These are phyloP conservation scores for Hymenoscyphus repandus DNA, from an alignment of 2,329 filamentous ascomycete species.

Conservation along the genomic window DNA sequence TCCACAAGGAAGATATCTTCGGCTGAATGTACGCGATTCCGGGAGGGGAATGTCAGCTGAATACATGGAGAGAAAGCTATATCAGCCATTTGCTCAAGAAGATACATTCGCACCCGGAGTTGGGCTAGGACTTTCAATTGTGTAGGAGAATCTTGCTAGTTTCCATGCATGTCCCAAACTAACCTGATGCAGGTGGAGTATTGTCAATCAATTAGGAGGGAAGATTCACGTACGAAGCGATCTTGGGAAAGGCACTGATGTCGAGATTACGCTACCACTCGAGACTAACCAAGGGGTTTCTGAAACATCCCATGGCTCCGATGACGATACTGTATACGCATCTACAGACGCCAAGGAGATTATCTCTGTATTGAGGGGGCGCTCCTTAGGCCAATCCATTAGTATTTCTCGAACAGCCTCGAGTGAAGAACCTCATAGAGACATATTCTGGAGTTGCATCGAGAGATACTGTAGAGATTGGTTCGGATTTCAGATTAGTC, in stretches of 20 bases:
- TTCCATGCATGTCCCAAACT: no score
- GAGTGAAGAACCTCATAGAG: conserved; percentile 1
- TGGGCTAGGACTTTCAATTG: conserved; percentile 47
- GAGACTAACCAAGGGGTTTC: conserved; percentile 7
- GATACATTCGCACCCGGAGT: conserved; percentile 49
- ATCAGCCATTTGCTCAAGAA: conserved; percentile 56
- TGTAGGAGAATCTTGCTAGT: neutral
- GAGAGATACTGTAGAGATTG: conserved; percentile 25
- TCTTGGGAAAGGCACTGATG: conserved; percentile 46
- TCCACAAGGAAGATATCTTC: conserved; percentile 1
- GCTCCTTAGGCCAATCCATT: conserved; percentile 16
- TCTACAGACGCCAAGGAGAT: conserved; percentile 13
- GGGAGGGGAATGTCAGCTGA: conserved; percentile 59
- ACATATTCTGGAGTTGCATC: conserved; percentile 22
- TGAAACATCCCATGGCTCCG: neutral
- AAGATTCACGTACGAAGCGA: conserved; percentile 52
- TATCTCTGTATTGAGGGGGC: conserved; percentile 14
- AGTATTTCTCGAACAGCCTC: conserved; percentile 8
- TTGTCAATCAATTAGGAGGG: conserved; percentile 54
- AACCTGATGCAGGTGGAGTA: conserved; percentile 33
- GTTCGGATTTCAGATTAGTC: conserved; percentile 22
- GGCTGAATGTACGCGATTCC: conserved; percentile 45
- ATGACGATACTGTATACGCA: neutral
- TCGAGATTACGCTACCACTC: conserved; percentile 42
- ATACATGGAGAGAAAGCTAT: conserved; percentile 52